Base-by-base conservation (phyloP, 1,284 basidiomycete species). In the Ceraceosorus guamensis region DNA sequence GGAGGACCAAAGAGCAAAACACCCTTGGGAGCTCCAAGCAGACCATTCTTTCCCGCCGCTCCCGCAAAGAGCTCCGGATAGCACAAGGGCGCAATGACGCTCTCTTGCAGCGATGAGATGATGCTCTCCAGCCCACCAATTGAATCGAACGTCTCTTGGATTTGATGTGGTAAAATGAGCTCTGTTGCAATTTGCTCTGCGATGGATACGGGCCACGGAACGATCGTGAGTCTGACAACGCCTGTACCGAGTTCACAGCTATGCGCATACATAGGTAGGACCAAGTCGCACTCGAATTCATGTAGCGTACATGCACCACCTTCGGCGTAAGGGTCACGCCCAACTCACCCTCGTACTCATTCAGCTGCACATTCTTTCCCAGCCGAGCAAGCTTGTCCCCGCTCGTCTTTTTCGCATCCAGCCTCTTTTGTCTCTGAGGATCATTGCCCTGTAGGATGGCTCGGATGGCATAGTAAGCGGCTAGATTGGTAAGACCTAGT, bases 101-200 rank as follows among this genome's bases (percentile, higher is more conserved):
- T 91, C 80, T 98, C 93, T 55, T 90, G 85, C 53, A 99, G 82
- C 35, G 87, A 89, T 24, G 85, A 83, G 61, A 98, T 87, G 70
- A 97, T 96, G 39, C 85, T 81, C 52, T 99, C 95, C 31, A 99
- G 82, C 5, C 95, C 95, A n/a, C 93, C 95, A 58, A 99, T 87
- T 80, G 75, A 83, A 50, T 79, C 78, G 53, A 81, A 81, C 34
- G 79, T 79, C 32, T 79, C 79, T 35, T 77, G 77, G 53, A 81
- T 80, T 48, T 79, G 77, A n/a, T 76, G 68, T 14, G 80, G 78
- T 10, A 80, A 77, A 60, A 81, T 79, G 53, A 81, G 79, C 64
- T 81, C 80, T 45, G 77, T 77, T 7, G 80, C 79, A 48, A 81
- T 80, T 30, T 77, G 84, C 73, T 83, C 73, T 67, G 79, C n/a